Evolutionary conservation across 129 eudicot species (phyloP), one percentile per base, ranked within the genome.

Genomic region (Escallonia herrerae): DNA sequence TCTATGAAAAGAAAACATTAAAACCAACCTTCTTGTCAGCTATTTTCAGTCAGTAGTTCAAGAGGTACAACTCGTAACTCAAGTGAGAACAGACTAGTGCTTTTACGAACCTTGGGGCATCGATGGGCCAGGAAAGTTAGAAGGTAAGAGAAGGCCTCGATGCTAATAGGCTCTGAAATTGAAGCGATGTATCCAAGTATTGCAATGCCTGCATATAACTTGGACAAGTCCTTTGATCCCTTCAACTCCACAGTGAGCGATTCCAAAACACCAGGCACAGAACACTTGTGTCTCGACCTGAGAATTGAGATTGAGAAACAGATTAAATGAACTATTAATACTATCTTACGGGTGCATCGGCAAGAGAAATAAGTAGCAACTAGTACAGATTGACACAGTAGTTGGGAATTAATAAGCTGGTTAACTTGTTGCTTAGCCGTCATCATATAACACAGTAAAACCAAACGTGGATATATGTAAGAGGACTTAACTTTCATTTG

Each of bases 131-230:
- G 93, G 80, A 89, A 89, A 60, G 88, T 69, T 6, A 94, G 74
- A 48, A 93, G 87, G 64, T 86, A 79, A 48, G 83, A 67, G 79
- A 94, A 89, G 58, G 97, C 97, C 58, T 76, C 78, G 43, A 58
- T 74, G 71, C 72, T 82, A 54, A 89, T 68, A 5, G 96, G 76
- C 6, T 94, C 96, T 15, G 76, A 58, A 68, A 83, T 69, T 57
- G 99, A 89, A 60, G 99, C 95, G 58, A 86, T 84, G 68, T 86
- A 89, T 54, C 99, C 99, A 51, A 94, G 97, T 74, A 94, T 78
- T 8, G 93, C 90, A 59, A 94, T 94, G 60, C 99, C 99, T 10
- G 99, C 77, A 62, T 82, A 83, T 69, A 94, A 72, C 78, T 94
- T 94, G 48, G 87, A 62, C 72, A 94, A 94, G 72, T 94, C 99